Conservation (phyloP, 2,329 filamentous ascomycete species). For the Colletotrichum spaethianum region DNA sequence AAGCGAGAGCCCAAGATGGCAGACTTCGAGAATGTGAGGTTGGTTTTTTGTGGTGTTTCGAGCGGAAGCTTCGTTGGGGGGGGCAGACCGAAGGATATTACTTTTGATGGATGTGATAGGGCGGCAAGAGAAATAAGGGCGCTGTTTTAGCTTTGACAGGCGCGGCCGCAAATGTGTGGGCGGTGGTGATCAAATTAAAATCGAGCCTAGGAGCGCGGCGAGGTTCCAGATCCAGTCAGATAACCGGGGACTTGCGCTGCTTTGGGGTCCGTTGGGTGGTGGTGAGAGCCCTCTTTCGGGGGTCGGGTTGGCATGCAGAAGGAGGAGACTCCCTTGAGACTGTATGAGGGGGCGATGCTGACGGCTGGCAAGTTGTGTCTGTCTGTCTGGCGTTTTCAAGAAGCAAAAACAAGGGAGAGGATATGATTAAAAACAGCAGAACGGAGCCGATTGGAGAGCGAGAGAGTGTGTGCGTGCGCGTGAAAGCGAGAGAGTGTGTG, state of each 20-base stretch:
- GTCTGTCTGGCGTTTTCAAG: slow-evolving; percentile 5
- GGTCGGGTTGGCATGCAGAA: not conserved
- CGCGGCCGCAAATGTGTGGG: slow-evolving; percentile 40
- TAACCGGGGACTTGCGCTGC: slow-evolving; percentile 18
- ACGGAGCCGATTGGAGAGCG: not conserved
- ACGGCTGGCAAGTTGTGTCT: slow-evolving; percentile 4
- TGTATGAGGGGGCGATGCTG: slow-evolving; percentile 15
- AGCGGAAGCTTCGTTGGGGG: slow-evolving; percentile 37
- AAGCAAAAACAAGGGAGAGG: slow-evolving; percentile 17
- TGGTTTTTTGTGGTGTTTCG: slow-evolving; percentile 40
- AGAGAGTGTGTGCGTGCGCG: not conserved
- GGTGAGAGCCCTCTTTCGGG: slow-evolving; percentile 4
- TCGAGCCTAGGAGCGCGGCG: slow-evolving; percentile 34
- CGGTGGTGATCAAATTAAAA: slow-evolving; percentile 40
- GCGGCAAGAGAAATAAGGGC: slow-evolving; percentile 32
- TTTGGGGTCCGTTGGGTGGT: slow-evolving; percentile 9
- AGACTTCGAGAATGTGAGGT: slow-evolving; percentile 39
- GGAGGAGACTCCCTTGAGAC: not conserved
- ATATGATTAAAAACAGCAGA: slow-evolving; percentile 27
- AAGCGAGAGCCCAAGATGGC: slow-evolving; percentile 29
- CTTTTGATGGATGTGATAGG: slow-evolving; percentile 36
- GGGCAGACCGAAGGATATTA: slow-evolving; percentile 28
- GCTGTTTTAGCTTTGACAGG: slow-evolving; percentile 39
- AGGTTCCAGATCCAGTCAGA: slow-evolving; percentile 39
- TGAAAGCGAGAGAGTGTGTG: slow-evolving; percentile 4